Evolutionary conservation across 148 eudicot genomes (phyloP).

Genomic region (Polygonum maritimum): DNA sequence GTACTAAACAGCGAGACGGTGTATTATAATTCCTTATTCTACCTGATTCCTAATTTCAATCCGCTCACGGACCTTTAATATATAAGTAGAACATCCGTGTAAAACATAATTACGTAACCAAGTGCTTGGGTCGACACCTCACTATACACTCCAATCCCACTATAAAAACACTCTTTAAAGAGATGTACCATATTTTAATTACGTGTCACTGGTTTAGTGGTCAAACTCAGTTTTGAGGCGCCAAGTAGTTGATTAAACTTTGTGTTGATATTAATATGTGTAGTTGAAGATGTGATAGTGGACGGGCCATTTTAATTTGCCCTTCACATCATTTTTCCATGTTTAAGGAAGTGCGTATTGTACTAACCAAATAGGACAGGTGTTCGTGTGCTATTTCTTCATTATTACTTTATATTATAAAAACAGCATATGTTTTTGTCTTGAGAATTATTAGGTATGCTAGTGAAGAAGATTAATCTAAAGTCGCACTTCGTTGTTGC

Average conservation of each 20-base stretch:
- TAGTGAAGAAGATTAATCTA: not conserved
- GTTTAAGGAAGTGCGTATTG: not conserved
- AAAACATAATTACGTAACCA: too few species aligned
- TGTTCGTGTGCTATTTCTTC: not conserved
- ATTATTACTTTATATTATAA: not conserved
- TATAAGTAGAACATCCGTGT: too few species aligned
- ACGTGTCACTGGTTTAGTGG: too few species aligned
- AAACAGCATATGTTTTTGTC: not conserved
- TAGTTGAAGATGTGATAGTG: not conserved
- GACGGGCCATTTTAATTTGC: not conserved
- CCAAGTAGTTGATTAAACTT: not conserved
- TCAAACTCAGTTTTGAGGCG: not conserved
- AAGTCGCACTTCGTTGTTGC: not conserved
- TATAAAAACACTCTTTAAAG: too few species aligned
- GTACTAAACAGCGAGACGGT: too few species aligned
- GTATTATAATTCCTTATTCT: too few species aligned
- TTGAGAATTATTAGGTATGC: not conserved
- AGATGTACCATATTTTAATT: too few species aligned
- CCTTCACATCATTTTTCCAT: not conserved
- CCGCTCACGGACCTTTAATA: too few species aligned
- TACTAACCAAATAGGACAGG: not conserved
- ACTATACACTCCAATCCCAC: too few species aligned
- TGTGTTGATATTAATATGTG: not conserved
- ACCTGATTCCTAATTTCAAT: too few species aligned
- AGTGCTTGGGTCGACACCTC: too few species aligned